phyloP scores from a whole-genome alignment of 768 basidiomycete species.

The Glaciozyma martinii region DNA sequence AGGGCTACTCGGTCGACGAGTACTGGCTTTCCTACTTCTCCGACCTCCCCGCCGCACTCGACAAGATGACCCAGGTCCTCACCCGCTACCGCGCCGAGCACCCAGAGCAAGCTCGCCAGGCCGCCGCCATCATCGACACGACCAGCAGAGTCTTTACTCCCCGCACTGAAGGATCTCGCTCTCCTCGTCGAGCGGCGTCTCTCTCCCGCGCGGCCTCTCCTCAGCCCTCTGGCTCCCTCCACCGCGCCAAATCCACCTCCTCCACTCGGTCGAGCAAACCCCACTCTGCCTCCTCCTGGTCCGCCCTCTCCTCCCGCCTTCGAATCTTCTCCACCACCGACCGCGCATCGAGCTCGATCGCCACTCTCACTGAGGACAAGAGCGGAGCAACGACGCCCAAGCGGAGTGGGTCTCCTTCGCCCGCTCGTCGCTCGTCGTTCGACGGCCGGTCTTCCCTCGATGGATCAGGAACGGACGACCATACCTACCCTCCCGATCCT shows the following conservation, averaged over 20 bases:
- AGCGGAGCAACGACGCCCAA: too few relatives aligned
- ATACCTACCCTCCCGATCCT: conserved; percentile 27
- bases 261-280: background rate
- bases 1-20: conserved; percentile 59
- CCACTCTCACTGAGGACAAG: too few relatives aligned
- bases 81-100: conserved; percentile 40
- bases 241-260: background rate
- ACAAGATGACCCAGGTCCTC: conserved; percentile 70
- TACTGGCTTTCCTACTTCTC: conserved; percentile 81
- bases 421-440: too few relatives aligned
- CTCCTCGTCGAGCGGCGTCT: background rate
- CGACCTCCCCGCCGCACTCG: conserved; percentile 63
- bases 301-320: background rate
- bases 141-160: background rate
- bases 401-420: too few relatives aligned
- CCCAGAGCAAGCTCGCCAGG: background rate
- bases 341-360: too few relatives aligned
- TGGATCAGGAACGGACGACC: background rate
- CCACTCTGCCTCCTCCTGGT: background rate
- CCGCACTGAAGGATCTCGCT: background rate
- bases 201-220: background rate
- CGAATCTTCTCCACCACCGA: too few relatives aligned
- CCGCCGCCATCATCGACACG: background rate
- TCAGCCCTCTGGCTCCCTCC: background rate
- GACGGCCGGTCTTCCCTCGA: background rate